Conservation (phyloP, 179 eudicot species). For the Pouteria campechiana region DNA sequence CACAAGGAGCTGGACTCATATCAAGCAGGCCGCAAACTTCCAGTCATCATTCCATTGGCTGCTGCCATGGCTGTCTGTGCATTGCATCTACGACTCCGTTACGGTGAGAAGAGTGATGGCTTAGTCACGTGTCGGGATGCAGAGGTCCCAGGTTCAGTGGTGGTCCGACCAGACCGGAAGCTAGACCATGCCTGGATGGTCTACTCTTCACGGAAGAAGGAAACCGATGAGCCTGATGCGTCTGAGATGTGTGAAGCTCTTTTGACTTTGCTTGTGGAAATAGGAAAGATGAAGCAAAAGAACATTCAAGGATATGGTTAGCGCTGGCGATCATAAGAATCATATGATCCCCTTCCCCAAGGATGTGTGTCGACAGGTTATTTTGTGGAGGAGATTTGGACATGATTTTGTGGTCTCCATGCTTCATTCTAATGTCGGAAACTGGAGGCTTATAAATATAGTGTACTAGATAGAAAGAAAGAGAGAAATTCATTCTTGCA, state of each 20-base stretch:
- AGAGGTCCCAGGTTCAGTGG: slow-evolving; percentile 90
- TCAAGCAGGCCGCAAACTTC: slow-evolving; percentile 33
- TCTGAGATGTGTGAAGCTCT: slow-evolving; percentile 86
- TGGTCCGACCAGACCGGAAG: slow-evolving; percentile 63
- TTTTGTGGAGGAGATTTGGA: too few species aligned
- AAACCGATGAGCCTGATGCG: slow-evolving; percentile 44
- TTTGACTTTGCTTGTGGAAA: slow-evolving; percentile 70
- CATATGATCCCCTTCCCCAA: too few species aligned
- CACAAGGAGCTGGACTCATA: slow-evolving; percentile 11
- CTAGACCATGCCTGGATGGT: slow-evolving; percentile 95
- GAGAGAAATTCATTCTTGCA: too few species aligned
- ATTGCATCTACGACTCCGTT: slow-evolving; percentile 63
- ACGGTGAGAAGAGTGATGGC: slow-evolving; percentile 93
- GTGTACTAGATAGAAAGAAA: too few species aligned
- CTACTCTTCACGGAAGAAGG: slow-evolving; percentile 71
- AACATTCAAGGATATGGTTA: too few species aligned
- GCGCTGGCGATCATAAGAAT: too few species aligned
- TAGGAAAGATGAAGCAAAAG: slow-evolving; percentile 20
- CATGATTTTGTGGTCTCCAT: too few species aligned
- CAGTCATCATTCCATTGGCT: slow-evolving; percentile 65
- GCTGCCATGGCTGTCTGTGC: slow-evolving; percentile 76
- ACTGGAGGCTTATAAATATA: too few species aligned
- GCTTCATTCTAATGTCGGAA: too few species aligned
- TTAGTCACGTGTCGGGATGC: slow-evolving; percentile 89
- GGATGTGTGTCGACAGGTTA: too few species aligned